Evolutionary conservation across 768 basidiomycete genomes (phyloP).

Genomic region (Fistulinella prunicolor): DNA sequence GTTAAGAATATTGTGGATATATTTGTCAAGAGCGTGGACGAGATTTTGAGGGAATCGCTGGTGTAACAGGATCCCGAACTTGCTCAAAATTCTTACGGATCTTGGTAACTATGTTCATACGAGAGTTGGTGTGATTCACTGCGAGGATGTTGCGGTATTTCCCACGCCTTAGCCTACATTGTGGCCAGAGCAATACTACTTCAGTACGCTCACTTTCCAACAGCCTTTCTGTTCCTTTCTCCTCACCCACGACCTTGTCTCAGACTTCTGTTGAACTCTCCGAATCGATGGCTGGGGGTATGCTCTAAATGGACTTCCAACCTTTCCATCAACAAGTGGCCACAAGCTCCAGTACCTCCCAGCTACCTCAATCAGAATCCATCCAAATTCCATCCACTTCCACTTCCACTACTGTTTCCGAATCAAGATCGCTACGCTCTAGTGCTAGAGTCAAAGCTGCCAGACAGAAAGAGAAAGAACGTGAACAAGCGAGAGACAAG

Average conservation of each 20-base stretch:
- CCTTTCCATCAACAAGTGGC: conserved; percentile 67
- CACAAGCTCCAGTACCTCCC: conserved; percentile 54
- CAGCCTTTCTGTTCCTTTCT: conserved; percentile 22
- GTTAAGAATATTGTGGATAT: conserved; percentile 64
- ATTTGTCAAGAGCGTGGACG: conserved; percentile 65
- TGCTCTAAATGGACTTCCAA: conserved; percentile 91
- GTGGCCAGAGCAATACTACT: conserved; percentile 23
- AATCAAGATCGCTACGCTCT: conserved; percentile 62
- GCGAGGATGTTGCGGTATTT: conserved; percentile 12
- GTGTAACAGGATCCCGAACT: conserved; percentile 7
- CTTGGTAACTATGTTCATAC: too few relatives aligned
- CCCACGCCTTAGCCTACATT: conserved; percentile 30
- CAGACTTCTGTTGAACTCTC: conserved; percentile 16
- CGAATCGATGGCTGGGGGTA: conserved; percentile 83
- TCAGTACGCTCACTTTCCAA: conserved; percentile 18
- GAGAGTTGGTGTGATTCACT: too few relatives aligned
- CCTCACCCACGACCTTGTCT: conserved; percentile 25
- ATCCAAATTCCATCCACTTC: conserved; percentile 35
- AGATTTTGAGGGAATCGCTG: conserved; percentile 46
- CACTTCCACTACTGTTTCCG: conserved; percentile 37
- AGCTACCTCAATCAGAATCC: conserved; percentile 42
- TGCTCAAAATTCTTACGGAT: not conserved
- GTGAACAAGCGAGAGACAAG: conserved; percentile 52
- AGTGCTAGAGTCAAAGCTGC: conserved; percentile 76
- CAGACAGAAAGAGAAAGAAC: conserved; percentile 61